Percentiles rank a stretch among this genome's conserved stretches.
phyloP scores from a whole-genome alignment of 75 land plant genomes.

The Cryptomeria japonica region DNA sequence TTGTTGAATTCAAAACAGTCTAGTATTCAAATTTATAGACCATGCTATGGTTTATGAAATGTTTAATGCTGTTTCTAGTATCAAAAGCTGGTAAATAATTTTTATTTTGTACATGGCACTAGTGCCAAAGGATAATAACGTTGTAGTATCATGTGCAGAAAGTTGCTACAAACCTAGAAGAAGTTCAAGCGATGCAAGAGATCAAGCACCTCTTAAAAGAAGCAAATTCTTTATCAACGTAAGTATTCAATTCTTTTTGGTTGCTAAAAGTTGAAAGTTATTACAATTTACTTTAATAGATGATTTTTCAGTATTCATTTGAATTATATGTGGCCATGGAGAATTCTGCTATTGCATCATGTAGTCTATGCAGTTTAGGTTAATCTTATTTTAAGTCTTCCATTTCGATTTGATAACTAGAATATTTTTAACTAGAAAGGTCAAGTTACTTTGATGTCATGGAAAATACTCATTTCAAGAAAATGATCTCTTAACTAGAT shows the following conservation, averaged over 20 bases:
- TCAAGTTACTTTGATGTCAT: not conserved
- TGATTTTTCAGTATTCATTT: not conserved
- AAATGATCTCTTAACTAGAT: not conserved
- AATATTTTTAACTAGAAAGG: not conserved
- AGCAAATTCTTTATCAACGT: constrained; percentile 56
- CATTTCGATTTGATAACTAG: not conserved
- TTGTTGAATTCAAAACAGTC: too few species aligned
- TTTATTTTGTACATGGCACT: not conserved
- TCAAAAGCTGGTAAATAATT: not conserved
- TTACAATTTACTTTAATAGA: not conserved
- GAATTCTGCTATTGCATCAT: not conserved
- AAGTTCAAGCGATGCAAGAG: constrained; percentile 33
- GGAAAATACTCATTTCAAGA: not conserved
- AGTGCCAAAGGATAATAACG: not conserved
- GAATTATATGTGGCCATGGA: not conserved
- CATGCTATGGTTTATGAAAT: too few species aligned
- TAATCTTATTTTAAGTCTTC: not conserved
- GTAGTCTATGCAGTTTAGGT: not conserved
- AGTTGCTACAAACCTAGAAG: constrained; percentile 20
- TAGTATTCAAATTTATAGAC: too few species aligned
- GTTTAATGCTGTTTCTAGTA: not conserved
- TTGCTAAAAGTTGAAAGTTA: not conserved
- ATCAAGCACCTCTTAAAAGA: constrained; percentile 54
- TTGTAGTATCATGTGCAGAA: constrained; percentile 19
- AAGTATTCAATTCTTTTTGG: constrained; percentile 8